These are phyloP conservation scores for Umbelopsis sp. DNA, from an alignment of 192 early-diverging fungal genomes.

Conservation along the genomic window DNA sequence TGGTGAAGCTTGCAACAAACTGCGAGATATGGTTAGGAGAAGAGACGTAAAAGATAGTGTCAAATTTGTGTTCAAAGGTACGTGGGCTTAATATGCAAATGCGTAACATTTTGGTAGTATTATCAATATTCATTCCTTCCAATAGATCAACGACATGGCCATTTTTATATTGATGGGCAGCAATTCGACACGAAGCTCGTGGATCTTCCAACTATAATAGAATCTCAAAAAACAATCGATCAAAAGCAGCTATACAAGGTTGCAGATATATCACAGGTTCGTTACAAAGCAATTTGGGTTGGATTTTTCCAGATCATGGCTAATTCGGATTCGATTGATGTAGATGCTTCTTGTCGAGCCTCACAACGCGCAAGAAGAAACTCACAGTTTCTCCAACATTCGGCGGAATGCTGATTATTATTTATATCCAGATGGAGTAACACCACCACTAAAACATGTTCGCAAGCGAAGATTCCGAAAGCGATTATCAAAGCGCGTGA, in stretches of 20 bases:
- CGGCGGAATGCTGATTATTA: conserved; percentile 60
- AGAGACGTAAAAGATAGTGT: conserved; percentile 44
- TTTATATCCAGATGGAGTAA: conserved; percentile 77
- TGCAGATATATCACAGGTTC: conserved; percentile 82
- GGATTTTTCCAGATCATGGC: neutral
- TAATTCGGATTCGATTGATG: neutral
- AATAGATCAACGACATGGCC: conserved; percentile 60
- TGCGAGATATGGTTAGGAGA: conserved; percentile 55
- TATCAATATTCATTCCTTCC: neutral
- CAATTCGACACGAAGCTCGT: conserved; percentile 70
- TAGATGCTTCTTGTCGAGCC: conserved; percentile 60
- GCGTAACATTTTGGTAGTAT: neutral
- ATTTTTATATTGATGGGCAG: conserved; percentile 53
- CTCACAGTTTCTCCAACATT: conserved; percentile 21
- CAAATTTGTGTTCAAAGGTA: conserved; percentile 41
- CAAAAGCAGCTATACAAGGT: conserved; percentile 87
- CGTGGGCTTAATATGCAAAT: neutral
- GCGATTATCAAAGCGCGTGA: conserved; percentile 73
- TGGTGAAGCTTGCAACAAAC: conserved; percentile 46
- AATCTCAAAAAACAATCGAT: conserved; percentile 85
- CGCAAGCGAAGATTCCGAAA: conserved; percentile 82
- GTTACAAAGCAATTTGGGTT: conserved; percentile 20
- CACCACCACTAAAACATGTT: conserved; percentile 73
- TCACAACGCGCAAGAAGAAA: conserved; percentile 19
- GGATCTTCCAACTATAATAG: conserved; percentile 84